Conservation (phyloP, 2,329 filamentous ascomycete species). For the Neophaeococcomyces mojaviensis region DNA sequence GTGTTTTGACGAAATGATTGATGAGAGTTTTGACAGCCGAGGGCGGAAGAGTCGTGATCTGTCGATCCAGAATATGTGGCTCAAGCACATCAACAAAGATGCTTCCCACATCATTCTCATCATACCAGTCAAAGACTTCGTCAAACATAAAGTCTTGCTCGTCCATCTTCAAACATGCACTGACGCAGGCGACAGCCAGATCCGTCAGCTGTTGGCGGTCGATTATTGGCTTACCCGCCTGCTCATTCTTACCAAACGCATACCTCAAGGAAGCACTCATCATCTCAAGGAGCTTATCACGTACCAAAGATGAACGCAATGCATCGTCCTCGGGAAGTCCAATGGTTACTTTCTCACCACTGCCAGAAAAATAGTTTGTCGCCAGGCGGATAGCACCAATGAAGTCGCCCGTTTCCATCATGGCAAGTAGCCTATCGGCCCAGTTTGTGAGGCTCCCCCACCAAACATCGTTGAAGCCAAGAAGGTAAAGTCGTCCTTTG, state of each 20-base stretch:
- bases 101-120: constrained; percentile 63
- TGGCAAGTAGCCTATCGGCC: constrained; percentile 84
- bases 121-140: constrained; percentile 82
- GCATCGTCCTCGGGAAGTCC: constrained; percentile 78
- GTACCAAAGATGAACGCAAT: constrained; percentile 71
- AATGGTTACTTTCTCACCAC: constrained; percentile 88
- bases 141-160: constrained; percentile 83
- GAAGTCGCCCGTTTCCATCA: constrained; percentile 97
- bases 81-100: constrained; percentile 85
- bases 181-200: constrained; percentile 74
- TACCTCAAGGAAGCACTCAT: constrained; percentile 87
- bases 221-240: constrained; percentile 42
- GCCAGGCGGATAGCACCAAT: constrained; percentile 84
- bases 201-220: constrained; percentile 61
- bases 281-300: constrained; percentile 84
- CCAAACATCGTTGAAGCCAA: constrained; percentile 89
- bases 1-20: constrained; percentile 67
- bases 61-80: constrained; percentile 73
- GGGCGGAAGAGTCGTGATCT: constrained; percentile 69
- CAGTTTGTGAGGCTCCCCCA: constrained; percentile 92
- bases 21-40: constrained; percentile 80
- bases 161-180: constrained; percentile 68
- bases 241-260: constrained; percentile 61
- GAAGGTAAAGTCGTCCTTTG: constrained; percentile 83
- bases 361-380: constrained; percentile 83